Conservation (phyloP, 2,329 filamentous ascomycete genomes). For the Microcyclosporella mali region DNA sequence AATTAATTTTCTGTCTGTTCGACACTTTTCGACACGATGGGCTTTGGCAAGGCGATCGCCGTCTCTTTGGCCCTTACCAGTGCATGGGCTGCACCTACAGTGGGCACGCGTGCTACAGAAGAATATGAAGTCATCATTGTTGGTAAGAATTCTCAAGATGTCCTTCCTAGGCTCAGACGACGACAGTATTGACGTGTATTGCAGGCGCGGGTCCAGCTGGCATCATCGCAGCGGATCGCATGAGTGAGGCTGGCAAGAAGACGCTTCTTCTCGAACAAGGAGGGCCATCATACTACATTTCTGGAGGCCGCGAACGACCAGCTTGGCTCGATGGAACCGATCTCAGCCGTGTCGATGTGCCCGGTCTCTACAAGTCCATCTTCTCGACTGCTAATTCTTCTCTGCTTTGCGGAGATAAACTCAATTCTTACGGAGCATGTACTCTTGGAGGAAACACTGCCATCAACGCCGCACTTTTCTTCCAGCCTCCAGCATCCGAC, state of each 20-base stretch:
- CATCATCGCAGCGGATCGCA: slow-evolving; percentile 47
- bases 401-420: slow-evolving; percentile 40
- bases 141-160: too few relatives aligned
- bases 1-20: too few relatives aligned
- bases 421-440: slow-evolving; percentile 40
- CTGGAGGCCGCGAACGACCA: slow-evolving; percentile 40
- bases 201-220: slow-evolving; percentile 46
- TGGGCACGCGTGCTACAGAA: too few relatives aligned
- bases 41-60: too few relatives aligned
- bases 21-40: too few relatives aligned
- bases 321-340: slow-evolving; percentile 44
- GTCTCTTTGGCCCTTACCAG: too few relatives aligned
- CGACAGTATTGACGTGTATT: background rate
- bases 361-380: slow-evolving; percentile 49
- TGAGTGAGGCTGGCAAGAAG: slow-evolving; percentile 48
- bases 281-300: slow-evolving; percentile 35
- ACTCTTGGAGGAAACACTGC: slow-evolving; percentile 53
- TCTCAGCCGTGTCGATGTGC: slow-evolving; percentile 49
- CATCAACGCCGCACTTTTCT: slow-evolving; percentile 56
- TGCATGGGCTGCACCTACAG: too few relatives aligned
- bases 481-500: slow-evolving; percentile 55
- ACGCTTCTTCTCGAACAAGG: slow-evolving; percentile 50
- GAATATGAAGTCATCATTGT: too few relatives aligned
- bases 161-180: too few relatives aligned
- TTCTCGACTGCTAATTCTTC: slow-evolving; percentile 37